Percentiles rank a stretch among this genome's conserved stretches.
Conservation (phyloP, 345 rosid genomes). For the Sonneratia alba region DNA sequence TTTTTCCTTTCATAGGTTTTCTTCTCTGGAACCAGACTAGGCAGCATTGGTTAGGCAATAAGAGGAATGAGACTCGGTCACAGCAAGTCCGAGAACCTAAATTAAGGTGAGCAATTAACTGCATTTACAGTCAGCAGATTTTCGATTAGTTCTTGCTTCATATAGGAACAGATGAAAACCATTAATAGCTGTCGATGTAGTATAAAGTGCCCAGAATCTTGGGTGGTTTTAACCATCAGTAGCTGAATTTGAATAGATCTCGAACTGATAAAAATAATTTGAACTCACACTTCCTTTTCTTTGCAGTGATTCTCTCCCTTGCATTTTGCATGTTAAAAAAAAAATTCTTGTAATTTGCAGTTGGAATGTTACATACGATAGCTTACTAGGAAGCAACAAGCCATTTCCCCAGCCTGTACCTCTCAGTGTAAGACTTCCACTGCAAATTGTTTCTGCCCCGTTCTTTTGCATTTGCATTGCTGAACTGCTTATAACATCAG, state of each 20-base stretch:
- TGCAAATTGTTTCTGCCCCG: neutral
- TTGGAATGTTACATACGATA: slow-evolving; percentile 65
- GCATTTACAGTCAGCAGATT: neutral
- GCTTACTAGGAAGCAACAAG: slow-evolving; percentile 76
- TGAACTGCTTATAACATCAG: neutral
- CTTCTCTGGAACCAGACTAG: slow-evolving; percentile 80
- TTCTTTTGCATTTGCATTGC: neutral
- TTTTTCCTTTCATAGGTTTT: slow-evolving; percentile 37
- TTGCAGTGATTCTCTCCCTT: slow-evolving; percentile 2
- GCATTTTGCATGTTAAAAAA: slow-evolving; percentile 22
- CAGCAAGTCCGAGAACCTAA: slow-evolving; percentile 37
- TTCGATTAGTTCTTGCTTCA: neutral
- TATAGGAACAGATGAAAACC: neutral
- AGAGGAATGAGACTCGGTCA: slow-evolving; percentile 23
- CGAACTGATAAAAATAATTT: no score
- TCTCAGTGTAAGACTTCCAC: slow-evolving; percentile 41
- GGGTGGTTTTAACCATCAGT: no score
- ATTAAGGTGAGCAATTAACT: slow-evolving; percentile 46
- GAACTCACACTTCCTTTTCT: no score
- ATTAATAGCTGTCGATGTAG: neutral
- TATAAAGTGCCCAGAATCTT: neutral
- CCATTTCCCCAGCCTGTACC: slow-evolving; percentile 70
- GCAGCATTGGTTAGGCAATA: slow-evolving; percentile 66
- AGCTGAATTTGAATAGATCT: no score
- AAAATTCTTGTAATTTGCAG: slow-evolving; percentile 36